Base-by-base conservation (phyloP, 2,329 filamentous ascomycete genomes). In the Fusarium subtropicale region DNA sequence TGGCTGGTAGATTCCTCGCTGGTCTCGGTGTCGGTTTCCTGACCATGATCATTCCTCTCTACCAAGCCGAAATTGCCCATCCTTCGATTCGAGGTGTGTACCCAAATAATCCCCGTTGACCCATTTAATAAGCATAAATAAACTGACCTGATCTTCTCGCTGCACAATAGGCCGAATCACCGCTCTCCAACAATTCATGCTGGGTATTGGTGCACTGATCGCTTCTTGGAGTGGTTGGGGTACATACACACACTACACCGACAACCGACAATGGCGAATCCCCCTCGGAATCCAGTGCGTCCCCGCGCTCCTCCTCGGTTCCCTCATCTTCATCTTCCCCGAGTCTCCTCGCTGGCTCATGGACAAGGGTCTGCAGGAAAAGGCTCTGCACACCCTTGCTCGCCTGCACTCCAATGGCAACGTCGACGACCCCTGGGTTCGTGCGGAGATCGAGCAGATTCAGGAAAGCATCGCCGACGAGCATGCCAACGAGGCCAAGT, bases 141-240 rank as follows among this genome's bases (percentile, higher is more conserved):
- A 39, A 30, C 48, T 36, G 22, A 51, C 24, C 48, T 34, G 7
- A 36, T 38, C 26, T 2, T 45, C 26, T 31, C 44, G 33, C 28
- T 30, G 2, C n/a, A 36, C 4, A 45, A 46, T 31, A 52, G 48
- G 53, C 42, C 53, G 53, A 34, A 26, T 56, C 28, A 56, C 91
- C 1, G 87, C 88, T 31, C 82, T 95, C 5, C 92, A 94, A 77
- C 92, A 94, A 73, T 94, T 94, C 75, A 94, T 94, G 91, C 78
- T 95, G 53, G 92, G 92, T 2, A 86, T 95, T 30, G 92, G 92
- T 59, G 83, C 91, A 18, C 85, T 96, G 3, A 80, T 89, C 18
- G 92, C 92, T 0, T 85, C 88, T 0, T 94, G 92, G 91, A 88
- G 92, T 48, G 89, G 88, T 1, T 95, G 90, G 65, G 92, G 89